These are phyloP conservation scores for Penicillium parvum DNA, from an alignment of 495 filamentous ascomycete genomes.

Conservation along the genomic window DNA sequence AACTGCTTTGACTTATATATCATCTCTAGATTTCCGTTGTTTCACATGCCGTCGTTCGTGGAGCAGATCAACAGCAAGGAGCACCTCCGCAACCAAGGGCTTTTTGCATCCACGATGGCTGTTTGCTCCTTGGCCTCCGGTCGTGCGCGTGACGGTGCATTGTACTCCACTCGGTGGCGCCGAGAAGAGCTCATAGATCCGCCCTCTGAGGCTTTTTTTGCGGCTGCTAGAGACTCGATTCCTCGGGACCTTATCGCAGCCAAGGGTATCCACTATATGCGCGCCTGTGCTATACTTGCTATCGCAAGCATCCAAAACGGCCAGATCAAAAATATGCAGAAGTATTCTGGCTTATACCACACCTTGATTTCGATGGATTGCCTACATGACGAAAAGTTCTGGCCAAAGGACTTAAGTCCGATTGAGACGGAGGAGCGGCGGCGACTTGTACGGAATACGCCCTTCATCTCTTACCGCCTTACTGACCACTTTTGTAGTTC, in stretches of 20 bases:
- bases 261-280: slow-evolving; percentile 41
- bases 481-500: slow-evolving; percentile 24
- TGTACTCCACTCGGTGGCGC: slow-evolving; percentile 28
- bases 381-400: slow-evolving; percentile 47
- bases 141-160: slow-evolving; percentile 44
- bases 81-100: slow-evolving; percentile 34
- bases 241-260: slow-evolving; percentile 33
- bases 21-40: slow-evolving; percentile 42
- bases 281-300: slow-evolving; percentile 43
- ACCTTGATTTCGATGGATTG: slow-evolving; percentile 40
- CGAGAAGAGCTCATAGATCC: slow-evolving; percentile 25
- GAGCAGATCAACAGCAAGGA: slow-evolving; percentile 33
- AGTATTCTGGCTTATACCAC: slow-evolving; percentile 45
- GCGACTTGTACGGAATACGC: slow-evolving; percentile 33
- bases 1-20: no score
- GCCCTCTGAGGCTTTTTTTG: slow-evolving; percentile 42
- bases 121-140: slow-evolving; percentile 44
- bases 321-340: slow-evolving; percentile 43
- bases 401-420: slow-evolving; percentile 37
- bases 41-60: slow-evolving; percentile 41
- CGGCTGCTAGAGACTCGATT: slow-evolving; percentile 40
- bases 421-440: slow-evolving; percentile 46
- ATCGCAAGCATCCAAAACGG: slow-evolving; percentile 46
- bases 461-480: neutral
- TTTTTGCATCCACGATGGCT: slow-evolving; percentile 50